Evolutionary conservation across 805 yeast genomes (phyloP), one percentile per base, ranked within the genome.

Genomic region (Cyberlindnera mycetangii): DNA sequence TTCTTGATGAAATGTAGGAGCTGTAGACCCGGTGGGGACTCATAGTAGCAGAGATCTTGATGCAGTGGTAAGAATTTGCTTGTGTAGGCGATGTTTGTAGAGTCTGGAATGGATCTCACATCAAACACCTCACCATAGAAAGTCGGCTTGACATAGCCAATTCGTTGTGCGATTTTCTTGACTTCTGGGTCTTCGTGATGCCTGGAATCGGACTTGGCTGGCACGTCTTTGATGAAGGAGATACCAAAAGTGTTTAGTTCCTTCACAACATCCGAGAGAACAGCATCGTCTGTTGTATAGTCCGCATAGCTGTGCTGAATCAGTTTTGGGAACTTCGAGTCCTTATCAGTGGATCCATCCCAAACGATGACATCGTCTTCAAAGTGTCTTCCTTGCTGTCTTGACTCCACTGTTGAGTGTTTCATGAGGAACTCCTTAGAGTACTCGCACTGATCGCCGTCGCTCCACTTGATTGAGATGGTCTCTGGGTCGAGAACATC

Each of bases 21-120:
- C 61, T 85, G 90, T 35, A 85, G 65, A 0, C 92, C 92, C 1
- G 95, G 95, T 3, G 90, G 90, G 10, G 89, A 79, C 59, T 85
- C 90, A 57, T 84, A 80, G 64, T 85, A 85, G 37, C 81, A 70
- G 20, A 85, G 69, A 56, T 86, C 93, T 84, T 83, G 85, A 55
- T 85, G 95, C 39, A 85, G 68, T 3, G 89, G 89, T 32, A 86
- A 69, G 52, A 76, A 76, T 8, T 70, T 71, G 39, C 74, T 70
- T 5, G 93, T 81, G 56, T 83, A 78, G 5, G 90, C 90, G 40
- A 85, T 81, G 52, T 85, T 83, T 44, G 73, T 76, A 11, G 89
- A 84, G 42, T 70, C 68, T 4, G 74, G 71, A 3, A 58, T 58
- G 9, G 75, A 67, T 41, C 71, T 72, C 7, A 85, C 90, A 57